phyloP scores from a whole-genome alignment of 2,329 filamentous ascomycete species.

The Tricladium varicosporioides region DNA sequence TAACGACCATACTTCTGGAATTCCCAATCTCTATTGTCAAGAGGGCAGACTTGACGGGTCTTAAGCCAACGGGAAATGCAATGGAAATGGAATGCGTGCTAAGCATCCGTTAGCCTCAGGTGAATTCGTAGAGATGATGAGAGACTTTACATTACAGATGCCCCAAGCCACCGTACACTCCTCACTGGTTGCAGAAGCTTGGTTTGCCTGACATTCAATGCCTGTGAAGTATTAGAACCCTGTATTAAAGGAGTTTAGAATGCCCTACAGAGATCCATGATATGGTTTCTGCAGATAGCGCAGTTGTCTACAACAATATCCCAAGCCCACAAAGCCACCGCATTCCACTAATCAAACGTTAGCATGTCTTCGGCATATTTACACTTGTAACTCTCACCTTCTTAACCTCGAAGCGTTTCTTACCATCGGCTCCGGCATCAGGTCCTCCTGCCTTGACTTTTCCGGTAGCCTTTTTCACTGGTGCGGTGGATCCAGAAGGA shows the following conservation, averaged over 20 bases:
- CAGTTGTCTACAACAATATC: slow-evolving; percentile 99
- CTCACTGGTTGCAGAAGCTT: slow-evolving; percentile 93
- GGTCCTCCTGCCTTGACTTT: slow-evolving; percentile 47
- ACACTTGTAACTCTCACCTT: slow-evolving; percentile 60
- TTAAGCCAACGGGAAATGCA: slow-evolving; percentile 99
- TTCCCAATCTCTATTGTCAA: slow-evolving; percentile 99
- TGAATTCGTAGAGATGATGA: not conserved
- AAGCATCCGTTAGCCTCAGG: slow-evolving; percentile 13
- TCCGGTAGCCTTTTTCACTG: slow-evolving; percentile 51
- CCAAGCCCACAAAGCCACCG: slow-evolving; percentile 97
- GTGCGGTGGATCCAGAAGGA: slow-evolving; percentile 50
- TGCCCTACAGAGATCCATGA: slow-evolving; percentile 91
- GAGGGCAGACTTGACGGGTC: slow-evolving; percentile 95
- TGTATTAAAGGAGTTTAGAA: not conserved
- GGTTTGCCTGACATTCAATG: slow-evolving; percentile 98
- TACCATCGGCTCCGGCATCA: slow-evolving; percentile 60
- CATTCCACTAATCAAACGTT: slow-evolving; percentile 74
- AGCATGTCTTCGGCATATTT: not conserved
- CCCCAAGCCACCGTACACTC: slow-evolving; percentile 99
- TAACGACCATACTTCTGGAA: slow-evolving; percentile 95
- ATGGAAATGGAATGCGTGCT: slow-evolving; percentile 99
- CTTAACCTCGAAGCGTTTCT: slow-evolving; percentile 98
- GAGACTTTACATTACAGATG: slow-evolving; percentile 85
- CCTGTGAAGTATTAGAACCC: slow-evolving; percentile 46
- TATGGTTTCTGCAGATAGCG: slow-evolving; percentile 98